phyloP scores from a whole-genome alignment of 1,139 yeast genomes.

The Torulaspora pretoriensis region DNA sequence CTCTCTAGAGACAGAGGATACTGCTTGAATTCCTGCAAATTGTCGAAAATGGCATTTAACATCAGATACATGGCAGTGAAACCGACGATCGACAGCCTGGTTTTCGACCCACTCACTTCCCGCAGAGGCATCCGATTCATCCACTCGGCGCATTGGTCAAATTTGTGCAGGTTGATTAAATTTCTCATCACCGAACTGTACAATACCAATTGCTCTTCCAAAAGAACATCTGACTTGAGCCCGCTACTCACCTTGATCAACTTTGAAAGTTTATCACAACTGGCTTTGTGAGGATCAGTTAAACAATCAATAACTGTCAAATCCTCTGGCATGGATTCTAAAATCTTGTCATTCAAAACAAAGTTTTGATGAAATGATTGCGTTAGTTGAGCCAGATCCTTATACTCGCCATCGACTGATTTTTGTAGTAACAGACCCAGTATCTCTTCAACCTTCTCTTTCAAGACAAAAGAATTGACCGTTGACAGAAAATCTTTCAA shows the following conservation, averaged over 20 bases:
- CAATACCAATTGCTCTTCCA: constrained; percentile 32
- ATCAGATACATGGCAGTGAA: constrained; percentile 33
- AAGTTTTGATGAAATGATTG: constrained; percentile 18
- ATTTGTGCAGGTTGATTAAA: constrained; percentile 26
- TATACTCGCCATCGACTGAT: constrained; percentile 18
- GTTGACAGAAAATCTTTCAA: constrained; percentile 27
- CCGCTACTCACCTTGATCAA: constrained; percentile 20
- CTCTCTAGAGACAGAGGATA: constrained; percentile 10
- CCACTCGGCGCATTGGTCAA: constrained; percentile 25
- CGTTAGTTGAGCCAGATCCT: constrained; percentile 17
- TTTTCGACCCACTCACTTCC: constrained; percentile 4
- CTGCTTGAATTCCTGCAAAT: constrained; percentile 12
- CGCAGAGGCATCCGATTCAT: constrained; percentile 26
- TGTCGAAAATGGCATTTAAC: constrained; percentile 18
- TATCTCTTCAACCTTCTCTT: constrained; percentile 23
- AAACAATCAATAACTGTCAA: constrained; percentile 28
- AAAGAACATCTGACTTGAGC: constrained; percentile 12
- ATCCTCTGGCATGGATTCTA: constrained; percentile 15
- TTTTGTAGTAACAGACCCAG: constrained; percentile 21
- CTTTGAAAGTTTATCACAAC: constrained; percentile 19
- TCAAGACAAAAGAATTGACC: constrained; percentile 29
- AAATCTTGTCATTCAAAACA: constrained; percentile 18
- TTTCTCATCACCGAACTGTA: constrained; percentile 34
- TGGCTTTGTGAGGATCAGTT: constrained; percentile 29
- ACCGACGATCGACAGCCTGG: constrained; percentile 25